Base-by-base conservation (phyloP, 2,329 filamentous ascomycete genomes). In the Monilinia aucupariae region DNA sequence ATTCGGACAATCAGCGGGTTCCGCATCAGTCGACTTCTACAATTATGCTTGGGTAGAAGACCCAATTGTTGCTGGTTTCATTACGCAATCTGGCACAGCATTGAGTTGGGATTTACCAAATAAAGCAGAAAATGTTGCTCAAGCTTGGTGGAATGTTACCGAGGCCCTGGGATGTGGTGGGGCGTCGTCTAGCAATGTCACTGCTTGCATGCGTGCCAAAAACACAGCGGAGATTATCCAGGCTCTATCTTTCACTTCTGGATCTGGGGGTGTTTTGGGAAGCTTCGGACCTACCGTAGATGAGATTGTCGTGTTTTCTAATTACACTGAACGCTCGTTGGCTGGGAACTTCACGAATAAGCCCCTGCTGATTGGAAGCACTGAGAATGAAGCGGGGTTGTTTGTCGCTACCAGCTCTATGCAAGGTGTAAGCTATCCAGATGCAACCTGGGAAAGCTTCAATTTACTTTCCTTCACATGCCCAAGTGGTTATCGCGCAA, bases 1-100 rank as follows among this genome's bases (percentile, higher is more conserved):
- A 50, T 83, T 78, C 76, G 82, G 81, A 45, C 80, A 85, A 73
- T 81, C 78, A 4, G 81, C 82, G 0, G 82, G 82, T 15, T 80
- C 75, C 10, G 85, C 87, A 70, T 85, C 83, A 59, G 80, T 71
- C 3, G 74, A 75, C 48, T 65, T 68, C 12, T 73, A 75, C 48
- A 65, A 67, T 41, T 75, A 73, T 60, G 73, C 73, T 25, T 75
- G 68, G 65, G 58, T 61, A 1, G 56, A 65, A 9, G 72, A 75
- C 63, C 72, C 74, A 8, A 74, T 74, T 41, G 69, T 66, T n/a
- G 58, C 67, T 10, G 73, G 69, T 7, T 67, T 73, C 45, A 75
- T 76, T 50, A 41, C 67, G 9, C 62, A 74, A 58, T 76, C 75
- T 15, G 73, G 75, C 4, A 74, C 66, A n/a, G 68, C 65, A 8